Conservation (phyloP, 2,329 filamentous ascomycete species). For the Tolypocladium sp. region DNA sequence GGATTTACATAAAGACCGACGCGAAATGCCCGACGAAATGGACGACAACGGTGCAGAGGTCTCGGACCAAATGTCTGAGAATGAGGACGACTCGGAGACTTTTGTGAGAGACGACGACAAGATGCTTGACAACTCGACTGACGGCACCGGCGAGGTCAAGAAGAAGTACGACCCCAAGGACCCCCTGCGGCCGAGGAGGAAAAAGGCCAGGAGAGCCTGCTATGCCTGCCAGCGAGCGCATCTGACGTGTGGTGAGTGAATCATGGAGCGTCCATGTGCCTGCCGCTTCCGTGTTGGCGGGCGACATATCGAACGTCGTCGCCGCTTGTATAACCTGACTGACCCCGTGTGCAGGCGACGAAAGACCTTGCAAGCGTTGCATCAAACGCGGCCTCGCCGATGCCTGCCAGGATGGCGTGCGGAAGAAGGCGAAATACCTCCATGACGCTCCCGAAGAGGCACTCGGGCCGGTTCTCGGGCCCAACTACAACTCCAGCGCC, state of each 20-base stretch:
- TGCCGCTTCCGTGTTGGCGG: not conserved
- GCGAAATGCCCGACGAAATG: slow-evolving; percentile 47
- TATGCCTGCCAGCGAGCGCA: slow-evolving; percentile 96
- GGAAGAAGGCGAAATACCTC: slow-evolving; percentile 98
- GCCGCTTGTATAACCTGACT: slow-evolving; percentile 7
- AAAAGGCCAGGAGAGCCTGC: slow-evolving; percentile 92
- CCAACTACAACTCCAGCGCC: slow-evolving; percentile 54
- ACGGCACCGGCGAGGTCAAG: slow-evolving; percentile 43
- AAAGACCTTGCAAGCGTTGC: slow-evolving; percentile 86
- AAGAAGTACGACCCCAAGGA: slow-evolving; percentile 81
- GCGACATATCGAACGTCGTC: not conserved
- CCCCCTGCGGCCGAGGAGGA: slow-evolving; percentile 77
- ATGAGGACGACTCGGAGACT: slow-evolving; percentile 45
- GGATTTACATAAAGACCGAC: slow-evolving; percentile 36
- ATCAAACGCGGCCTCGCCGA: slow-evolving; percentile 89
- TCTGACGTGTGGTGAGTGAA: slow-evolving; percentile 87
- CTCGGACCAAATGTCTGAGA: slow-evolving; percentile 51
- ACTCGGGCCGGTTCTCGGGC: slow-evolving; percentile 73
- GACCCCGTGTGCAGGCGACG: slow-evolving; percentile 60
- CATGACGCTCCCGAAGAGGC: slow-evolving; percentile 91
- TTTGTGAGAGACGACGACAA: slow-evolving; percentile 39
- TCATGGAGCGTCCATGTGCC: not conserved
- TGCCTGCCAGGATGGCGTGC: slow-evolving; percentile 87
- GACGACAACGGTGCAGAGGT: slow-evolving; percentile 44
- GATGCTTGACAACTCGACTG: slow-evolving; percentile 39